A percentile compares a stretch with the other conserved stretches of the same genome.
These are phyloP conservation scores for Colletotrichum sp. DNA, from an alignment of 2,329 filamentous ascomycete genomes.

Conservation along the genomic window DNA sequence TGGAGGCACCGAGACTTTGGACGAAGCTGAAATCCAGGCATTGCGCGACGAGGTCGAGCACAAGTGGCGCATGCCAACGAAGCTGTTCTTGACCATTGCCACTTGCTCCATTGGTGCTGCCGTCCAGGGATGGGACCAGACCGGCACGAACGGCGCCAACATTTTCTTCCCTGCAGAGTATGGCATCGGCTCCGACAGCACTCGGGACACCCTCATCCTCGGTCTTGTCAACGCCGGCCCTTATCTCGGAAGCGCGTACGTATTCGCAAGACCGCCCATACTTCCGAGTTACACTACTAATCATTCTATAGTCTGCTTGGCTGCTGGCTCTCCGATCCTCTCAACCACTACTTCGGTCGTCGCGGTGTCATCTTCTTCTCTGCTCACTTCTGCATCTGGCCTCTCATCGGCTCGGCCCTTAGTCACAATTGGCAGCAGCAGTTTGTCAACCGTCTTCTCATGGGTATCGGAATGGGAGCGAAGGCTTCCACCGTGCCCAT, in stretches of 20 bases:
- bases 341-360: conserved; percentile 69
- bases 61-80: conserved; percentile 69
- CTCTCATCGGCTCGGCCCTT: conserved; percentile 68
- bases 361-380: conserved; percentile 72
- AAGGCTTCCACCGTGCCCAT: conserved; percentile 73
- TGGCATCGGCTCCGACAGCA: conserved; percentile 37
- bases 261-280: conserved; percentile 10
- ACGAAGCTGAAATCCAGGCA: conserved; percentile 61
- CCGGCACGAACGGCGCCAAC: conserved; percentile 67
- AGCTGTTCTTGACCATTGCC: conserved; percentile 70
- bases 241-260: conserved; percentile 48
- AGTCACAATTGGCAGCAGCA: conserved; percentile 71
- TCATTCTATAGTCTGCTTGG: conserved; percentile 44
- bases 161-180: conserved; percentile 60
- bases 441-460: conserved; percentile 68
- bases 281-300: conserved; percentile 1
- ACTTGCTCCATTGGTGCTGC: conserved; percentile 73
- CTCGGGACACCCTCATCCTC: conserved; percentile 52
- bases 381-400: conserved; percentile 62
- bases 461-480: conserved; percentile 73
- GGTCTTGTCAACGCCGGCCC: conserved; percentile 68
- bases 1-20: conserved; percentile 59
- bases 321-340: conserved; percentile 71
- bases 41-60: conserved; percentile 68
- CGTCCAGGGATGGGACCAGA: conserved; percentile 75